Conservation (phyloP, 768 basidiomycete genomes). For the Kwoniella shandongensis region DNA sequence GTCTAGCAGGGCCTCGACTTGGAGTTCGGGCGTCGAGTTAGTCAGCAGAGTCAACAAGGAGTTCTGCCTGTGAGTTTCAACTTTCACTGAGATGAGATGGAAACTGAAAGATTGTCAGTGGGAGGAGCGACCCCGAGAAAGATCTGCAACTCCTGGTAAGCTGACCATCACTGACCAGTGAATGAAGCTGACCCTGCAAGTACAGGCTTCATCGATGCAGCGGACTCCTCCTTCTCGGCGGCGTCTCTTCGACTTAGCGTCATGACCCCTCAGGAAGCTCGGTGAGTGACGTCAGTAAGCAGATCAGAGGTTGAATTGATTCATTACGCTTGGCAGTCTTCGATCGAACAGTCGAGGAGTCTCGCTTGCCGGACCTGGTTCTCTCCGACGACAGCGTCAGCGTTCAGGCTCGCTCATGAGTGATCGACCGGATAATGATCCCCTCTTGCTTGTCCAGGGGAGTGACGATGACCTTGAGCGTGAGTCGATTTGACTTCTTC, state of each 20-base stretch:
- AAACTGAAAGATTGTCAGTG: too few species aligned
- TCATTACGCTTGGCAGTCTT: conserved; percentile 5
- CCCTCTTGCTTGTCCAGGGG: conserved; percentile 8
- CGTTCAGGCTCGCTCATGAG: conserved; percentile 17
- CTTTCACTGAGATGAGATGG: not conserved
- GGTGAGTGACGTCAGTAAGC: conserved; percentile 17
- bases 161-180: not conserved
- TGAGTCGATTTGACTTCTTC: conserved; percentile 18
- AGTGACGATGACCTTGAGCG: conserved; percentile 30
- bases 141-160: conserved; percentile 10
- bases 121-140: conserved; percentile 19
- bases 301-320: not conserved
- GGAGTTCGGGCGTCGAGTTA: conserved; percentile 24
- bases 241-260: conserved; percentile 32
- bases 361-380: conserved; percentile 6
- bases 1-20: conserved; percentile 16
- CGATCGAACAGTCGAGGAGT: conserved; percentile 6
- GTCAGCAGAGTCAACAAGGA: conserved; percentile 23
- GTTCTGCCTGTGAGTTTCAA: conserved; percentile 24
- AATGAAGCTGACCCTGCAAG: not conserved
- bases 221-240: conserved; percentile 29
- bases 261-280: conserved; percentile 44
- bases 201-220: conserved; percentile 11
- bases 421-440: conserved; percentile 15
- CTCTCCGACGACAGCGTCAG: not conserved